Percentiles rank a stretch among this genome's conserved stretches.
Evolutionary conservation across 1,139 yeast genomes (phyloP).

Genomic region (Hansenula lynferdii): DNA sequence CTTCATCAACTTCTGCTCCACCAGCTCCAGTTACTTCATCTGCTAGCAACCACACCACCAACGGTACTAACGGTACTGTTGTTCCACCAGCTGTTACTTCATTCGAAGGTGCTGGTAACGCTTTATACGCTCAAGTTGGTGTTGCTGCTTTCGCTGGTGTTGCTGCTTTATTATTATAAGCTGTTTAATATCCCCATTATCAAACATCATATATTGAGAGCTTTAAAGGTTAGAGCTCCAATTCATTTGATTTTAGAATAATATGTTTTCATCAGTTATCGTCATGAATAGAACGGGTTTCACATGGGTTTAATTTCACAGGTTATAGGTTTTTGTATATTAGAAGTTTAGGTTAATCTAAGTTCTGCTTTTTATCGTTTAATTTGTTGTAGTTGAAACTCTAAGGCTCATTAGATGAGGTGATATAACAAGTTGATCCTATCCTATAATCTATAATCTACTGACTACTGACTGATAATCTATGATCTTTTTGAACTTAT

Average conservation of each 20-base stretch:
- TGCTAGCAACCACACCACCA: no score
- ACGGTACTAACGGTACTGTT: constrained; percentile 18
- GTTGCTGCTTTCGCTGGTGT: constrained; percentile 34
- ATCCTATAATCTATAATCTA: no score
- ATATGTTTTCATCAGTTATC: neutral
- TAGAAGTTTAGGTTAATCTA: neutral
- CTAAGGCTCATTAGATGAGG: no score
- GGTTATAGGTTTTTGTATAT: constrained; percentile 1
- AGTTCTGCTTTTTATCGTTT: neutral
- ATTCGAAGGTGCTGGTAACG: constrained; percentile 33
- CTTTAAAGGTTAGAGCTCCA: no score
- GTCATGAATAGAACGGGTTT: neutral
- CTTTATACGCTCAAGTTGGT: constrained; percentile 28
- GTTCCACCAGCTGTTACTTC: no score
- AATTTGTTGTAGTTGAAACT: neutral
- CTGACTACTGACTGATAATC: no score
- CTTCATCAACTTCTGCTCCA: constrained; percentile 7
- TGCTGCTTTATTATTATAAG: constrained; percentile 25
- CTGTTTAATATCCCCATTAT: neutral
- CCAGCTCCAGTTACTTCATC: constrained; percentile 23
- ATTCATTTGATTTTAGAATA: neutral
- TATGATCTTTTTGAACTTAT: no score
- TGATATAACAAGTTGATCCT: no score
- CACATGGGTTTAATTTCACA: no score
- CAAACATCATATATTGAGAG: neutral